phyloP scores from a whole-genome alignment of 2,329 filamentous ascomycete species.

The Biscogniauxia mediterranea region DNA sequence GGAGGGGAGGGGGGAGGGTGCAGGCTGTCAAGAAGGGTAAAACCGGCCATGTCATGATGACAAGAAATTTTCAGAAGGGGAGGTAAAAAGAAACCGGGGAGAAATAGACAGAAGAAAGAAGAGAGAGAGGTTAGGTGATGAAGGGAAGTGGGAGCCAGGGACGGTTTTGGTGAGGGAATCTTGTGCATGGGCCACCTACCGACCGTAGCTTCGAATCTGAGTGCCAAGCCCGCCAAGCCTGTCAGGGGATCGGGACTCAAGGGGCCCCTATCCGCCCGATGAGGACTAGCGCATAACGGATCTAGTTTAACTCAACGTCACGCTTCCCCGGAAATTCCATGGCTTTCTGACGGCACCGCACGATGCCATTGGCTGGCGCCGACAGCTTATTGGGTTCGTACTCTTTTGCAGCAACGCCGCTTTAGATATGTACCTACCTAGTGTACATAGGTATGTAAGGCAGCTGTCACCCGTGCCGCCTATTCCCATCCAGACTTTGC shows the following conservation, averaged over 20 bases:
- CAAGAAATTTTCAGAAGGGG: background rate
- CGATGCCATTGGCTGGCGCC: conserved; percentile 6
- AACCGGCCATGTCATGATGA: background rate
- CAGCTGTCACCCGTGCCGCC: conserved; percentile 2
- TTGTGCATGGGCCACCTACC: conserved; percentile 5
- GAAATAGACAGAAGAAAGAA: background rate
- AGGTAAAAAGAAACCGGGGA: background rate
- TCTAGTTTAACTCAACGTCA: conserved; percentile 28
- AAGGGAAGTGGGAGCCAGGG: conserved; percentile 18
- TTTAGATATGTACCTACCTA: conserved; percentile 2
- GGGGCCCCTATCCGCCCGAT: conserved; percentile 3
- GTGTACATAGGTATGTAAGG: conserved; percentile 1
- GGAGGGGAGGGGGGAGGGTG: background rate
- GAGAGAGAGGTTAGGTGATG: background rate
- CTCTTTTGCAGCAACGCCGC: conserved; percentile 8
- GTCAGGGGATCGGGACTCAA: conserved; percentile 9
- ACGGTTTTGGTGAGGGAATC: conserved; percentile 9
- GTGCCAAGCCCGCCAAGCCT: conserved; percentile 19
- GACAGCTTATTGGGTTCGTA: background rate
- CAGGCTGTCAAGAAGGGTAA: background rate
- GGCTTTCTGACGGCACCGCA: conserved; percentile 17
- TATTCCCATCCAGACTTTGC: conserved; percentile 16
- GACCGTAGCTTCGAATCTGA: conserved; percentile 15
- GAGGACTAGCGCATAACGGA: conserved; percentile 15
- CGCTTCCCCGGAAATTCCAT: conserved; percentile 13